Evolutionary conservation across 805 yeast genomes (phyloP).

Genomic region (Cyberlindnera saturnus): DNA sequence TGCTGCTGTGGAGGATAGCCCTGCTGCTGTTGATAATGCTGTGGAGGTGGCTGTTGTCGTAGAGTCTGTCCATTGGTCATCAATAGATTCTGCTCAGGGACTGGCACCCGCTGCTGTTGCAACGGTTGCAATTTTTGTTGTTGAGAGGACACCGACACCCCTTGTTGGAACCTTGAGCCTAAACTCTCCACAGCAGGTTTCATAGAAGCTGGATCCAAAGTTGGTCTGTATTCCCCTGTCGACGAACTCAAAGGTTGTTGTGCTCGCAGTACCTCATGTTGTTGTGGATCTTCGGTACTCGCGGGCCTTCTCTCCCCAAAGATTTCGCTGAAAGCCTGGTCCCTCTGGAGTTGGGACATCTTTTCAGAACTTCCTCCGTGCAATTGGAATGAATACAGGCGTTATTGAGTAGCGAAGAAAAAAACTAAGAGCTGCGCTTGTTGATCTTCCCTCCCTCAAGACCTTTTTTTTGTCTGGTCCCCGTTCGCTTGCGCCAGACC

Average conservation of each 20-base stretch:
- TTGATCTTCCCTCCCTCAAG: too few species aligned
- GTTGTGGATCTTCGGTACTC: neutral
- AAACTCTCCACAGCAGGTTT: neutral
- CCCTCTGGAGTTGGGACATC: conserved; percentile 17
- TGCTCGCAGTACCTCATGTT: neutral
- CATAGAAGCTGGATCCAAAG: neutral
- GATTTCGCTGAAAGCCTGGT: conserved; percentile 26
- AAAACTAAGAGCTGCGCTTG: too few species aligned
- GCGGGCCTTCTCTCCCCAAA: conserved; percentile 25
- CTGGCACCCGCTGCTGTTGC: neutral
- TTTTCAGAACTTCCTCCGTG: neutral
- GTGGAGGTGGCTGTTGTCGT: too few species aligned
- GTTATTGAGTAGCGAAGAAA: too few species aligned
- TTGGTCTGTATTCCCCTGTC: neutral
- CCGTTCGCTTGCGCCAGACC: too few species aligned
- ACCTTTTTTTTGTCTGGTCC: too few species aligned
- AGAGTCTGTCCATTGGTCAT: too few species aligned
- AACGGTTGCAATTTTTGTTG: neutral
- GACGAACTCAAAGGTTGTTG: neutral
- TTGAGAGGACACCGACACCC: neutral
- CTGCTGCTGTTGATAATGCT: too few species aligned
- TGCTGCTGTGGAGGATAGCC: neutral
- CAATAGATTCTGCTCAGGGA: too few species aligned
- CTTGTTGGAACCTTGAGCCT: neutral
- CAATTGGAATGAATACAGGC: neutral